Evolutionary conservation across 345 rosid species (phyloP), one percentile per base, ranked within the genome.

Genomic region (Syzygium grande): DNA sequence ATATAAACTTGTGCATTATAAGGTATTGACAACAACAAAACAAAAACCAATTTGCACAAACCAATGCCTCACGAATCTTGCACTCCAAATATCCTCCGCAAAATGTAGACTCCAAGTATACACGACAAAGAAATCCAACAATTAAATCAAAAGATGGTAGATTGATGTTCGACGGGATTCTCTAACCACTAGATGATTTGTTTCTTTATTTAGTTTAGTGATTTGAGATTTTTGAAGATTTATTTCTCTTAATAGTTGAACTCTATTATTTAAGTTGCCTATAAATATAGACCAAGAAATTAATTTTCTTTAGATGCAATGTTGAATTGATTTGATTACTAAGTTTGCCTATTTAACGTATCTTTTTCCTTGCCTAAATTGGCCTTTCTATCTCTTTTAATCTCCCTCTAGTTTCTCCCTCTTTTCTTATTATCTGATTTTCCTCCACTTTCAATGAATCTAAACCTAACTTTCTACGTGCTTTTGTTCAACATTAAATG

Each of bases 281-380:
- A 56, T 4, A 56, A 56, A 56, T 23, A 56, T 56, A 56, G 10
- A 55, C 4, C 2, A 1, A 4, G 27, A 55, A 7, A 22, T 3
- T 7, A 22, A 55, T 21, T 55, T 56, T 10, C 61, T 23, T 4
- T 56, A 56, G 6, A 8, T 56, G 2, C 7, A 56, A 56, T 56
- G 61, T 56, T 56, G 5, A 56, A 56, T 22, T 23, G n/a, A 56
- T 56, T 56, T 56, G 61, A 56, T 56, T 4, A 56, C 3, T 56
- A 56, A 10, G 2, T 23, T 59, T 5, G 30, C 65, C n/a, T 10
- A 23, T 56, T 0, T 4, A 0, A 4, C 14, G 3, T 2, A 4
- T 56, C 6, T 34, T 0, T 1, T 2, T 2, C 27, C 27, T 12
- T 0, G 0, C 13, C 0, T 0, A 5, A 58, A 58, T 58, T 25